Evolutionary conservation across 306 rosid species (phyloP), one percentile per base, ranked within the genome.

Genomic region (Macrotyloma uniflorum): DNA sequence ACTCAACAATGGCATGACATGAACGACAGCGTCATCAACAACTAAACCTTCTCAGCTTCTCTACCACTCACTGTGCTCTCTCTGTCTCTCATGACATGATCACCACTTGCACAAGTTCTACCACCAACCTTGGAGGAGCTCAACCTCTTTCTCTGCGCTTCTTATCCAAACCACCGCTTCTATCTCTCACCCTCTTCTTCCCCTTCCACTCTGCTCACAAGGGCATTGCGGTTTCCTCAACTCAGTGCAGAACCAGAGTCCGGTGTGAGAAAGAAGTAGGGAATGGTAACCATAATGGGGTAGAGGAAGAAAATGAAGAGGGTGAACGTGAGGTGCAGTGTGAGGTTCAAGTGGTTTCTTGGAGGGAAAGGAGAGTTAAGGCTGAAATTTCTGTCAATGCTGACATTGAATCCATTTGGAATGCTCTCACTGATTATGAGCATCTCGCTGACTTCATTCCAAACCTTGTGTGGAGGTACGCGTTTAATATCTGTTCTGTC

Each of bases 401-500:
- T 30, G 92, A 87, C 40, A 82, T 89, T 19, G 82, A 86, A 23
- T 89, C 95, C 2, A 86, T 90, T 72, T 94, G 98, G 97, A 88
- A 88, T 16, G 92, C 97, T 76, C 92, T 94, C 36, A 92, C 97
- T 0, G 98, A 94, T 86, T 94, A 94, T 67, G 98, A 94, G 71
- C 92, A 87, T 23, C 92, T 94, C 1, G 97, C 97, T 24, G 95
- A 94, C 79, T 94, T 90, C 83, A 88, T 94, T 8, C 98, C 98
- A 4, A 94, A 94, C 83, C 97, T 94, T 79, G 91, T 94, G 7
- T 92, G 88, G 85, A 91, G 98, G 97, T 92, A 84, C n/a, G 1
- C 7, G 9, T 47, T 36, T 6, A 36, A 36, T 8, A 6, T 36
- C 40, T 36, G 10, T 7, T 3, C 1, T 4, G 47, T 43, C n/a